Base-by-base conservation (phyloP, 768 basidiomycete species). In the Suillus clintonianus region DNA sequence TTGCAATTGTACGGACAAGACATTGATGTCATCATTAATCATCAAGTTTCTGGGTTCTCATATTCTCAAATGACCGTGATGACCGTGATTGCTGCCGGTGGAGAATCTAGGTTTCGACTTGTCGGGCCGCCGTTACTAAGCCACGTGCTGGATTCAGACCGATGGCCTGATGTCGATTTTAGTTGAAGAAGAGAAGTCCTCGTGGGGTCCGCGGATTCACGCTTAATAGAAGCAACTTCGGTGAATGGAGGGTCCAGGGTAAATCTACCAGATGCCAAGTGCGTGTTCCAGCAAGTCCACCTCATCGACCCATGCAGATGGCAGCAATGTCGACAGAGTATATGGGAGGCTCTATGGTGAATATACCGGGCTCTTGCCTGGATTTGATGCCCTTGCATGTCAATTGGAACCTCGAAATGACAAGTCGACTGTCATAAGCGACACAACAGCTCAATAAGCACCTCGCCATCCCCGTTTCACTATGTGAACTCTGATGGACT, bases 101-200 rank as follows among this genome's bases (percentile, higher is more conserved):
- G 92, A 93, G 64, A 90, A 91, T 68, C 91, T 89, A 88, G 92
- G 91, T 0, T 73, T 91, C 65, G 84, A 91, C 62, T 86, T 92
- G 72, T 83, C 85, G 27, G 80, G 80, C 67, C 67, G 80, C 67
- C 67, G 86, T 85, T 5, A 34, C 34, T 34, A 60, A 64, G 80
- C 67, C 47, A 41, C 22, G 43, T 24, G 15, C 3, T 6, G 22
- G 57, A 41, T 39, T 17, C 27, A 39, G 4, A 17, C n/a, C 13
- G 34, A 11, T 64, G 34, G n/a, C n/a, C 66, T 13, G 70, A 62
- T 6, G 36, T 41, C 36, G 15, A 36, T 22, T 55, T 10, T 64
- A 82, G 82, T 69, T 24, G 79, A 90, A 64, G 75, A 81, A 30
- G 83, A 87, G 15, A 92, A 90, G 72, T 86, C 89, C 92, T 36